Conservation (phyloP, 1,284 basidiomycete species). For the Ganoderma meredithae region DNA sequence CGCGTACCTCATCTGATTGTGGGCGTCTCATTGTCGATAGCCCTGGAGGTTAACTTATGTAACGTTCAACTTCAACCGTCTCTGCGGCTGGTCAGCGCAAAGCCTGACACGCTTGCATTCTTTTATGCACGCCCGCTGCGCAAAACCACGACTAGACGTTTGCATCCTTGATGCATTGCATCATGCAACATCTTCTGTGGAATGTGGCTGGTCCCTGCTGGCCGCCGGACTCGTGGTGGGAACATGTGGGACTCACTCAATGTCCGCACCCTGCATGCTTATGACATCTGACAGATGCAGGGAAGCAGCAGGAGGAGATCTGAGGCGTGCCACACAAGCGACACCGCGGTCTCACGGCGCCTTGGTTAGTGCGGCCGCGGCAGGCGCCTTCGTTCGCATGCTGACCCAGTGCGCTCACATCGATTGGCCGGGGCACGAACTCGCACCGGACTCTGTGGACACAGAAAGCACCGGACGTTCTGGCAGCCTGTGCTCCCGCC, state of each 20-base stretch:
- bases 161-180: neutral
- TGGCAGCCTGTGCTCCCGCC: neutral
- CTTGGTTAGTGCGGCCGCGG: neutral
- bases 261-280: neutral
- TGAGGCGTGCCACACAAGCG: neutral
- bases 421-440: slow-evolving; percentile 1
- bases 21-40: neutral
- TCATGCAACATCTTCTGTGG: neutral
- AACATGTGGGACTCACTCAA: neutral
- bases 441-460: neutral
- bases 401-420: neutral
- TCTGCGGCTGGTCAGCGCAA: neutral
- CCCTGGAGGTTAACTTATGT: neutral
- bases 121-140: neutral
- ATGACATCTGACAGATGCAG: neutral
- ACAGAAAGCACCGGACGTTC: neutral
- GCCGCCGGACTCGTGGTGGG: neutral
- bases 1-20: neutral
- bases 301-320: neutral
- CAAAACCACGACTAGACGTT: neutral
- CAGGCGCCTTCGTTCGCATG: neutral
- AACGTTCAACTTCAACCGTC: no score
- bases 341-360: neutral
- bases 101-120: neutral
- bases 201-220: neutral